Percentiles rank a stretch among this genome's conserved stretches.
Evolutionary conservation across 1,284 basidiomycete genomes (phyloP).

Genomic region (Sporisorium scitamineum): DNA sequence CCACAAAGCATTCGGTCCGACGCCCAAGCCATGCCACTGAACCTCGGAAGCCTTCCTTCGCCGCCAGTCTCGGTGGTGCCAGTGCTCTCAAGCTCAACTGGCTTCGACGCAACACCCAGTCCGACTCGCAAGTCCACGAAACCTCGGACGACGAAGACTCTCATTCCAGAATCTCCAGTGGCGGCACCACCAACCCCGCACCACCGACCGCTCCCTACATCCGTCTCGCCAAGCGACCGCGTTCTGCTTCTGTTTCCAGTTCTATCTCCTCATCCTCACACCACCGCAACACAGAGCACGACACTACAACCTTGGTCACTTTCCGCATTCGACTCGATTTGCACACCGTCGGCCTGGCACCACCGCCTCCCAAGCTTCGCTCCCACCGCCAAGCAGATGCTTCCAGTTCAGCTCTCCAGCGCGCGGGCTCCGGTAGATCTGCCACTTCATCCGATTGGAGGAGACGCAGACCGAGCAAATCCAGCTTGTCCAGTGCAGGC

Average conservation of each 20-base stretch:
- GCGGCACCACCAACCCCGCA: conserved; percentile 17
- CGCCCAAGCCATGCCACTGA: conserved; percentile 33
- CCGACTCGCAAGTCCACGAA: conserved; percentile 31
- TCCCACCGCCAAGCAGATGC: conserved; percentile 24
- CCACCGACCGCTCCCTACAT: conserved; percentile 48
- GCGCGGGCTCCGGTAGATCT: conserved; percentile 30
- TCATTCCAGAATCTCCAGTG: conserved; percentile 38
- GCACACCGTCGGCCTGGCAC: conserved; percentile 55
- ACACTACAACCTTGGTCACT: conserved; percentile 15
- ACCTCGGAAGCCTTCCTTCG: conserved; percentile 46
- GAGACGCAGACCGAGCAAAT: conserved; percentile 24
- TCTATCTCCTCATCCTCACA: conserved; percentile 18
- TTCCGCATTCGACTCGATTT: conserved; percentile 62
- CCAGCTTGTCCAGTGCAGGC: conserved; percentile 28
- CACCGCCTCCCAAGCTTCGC: conserved; percentile 37
- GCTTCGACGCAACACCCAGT: conserved; percentile 40
- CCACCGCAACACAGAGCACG: conserved; percentile 18
- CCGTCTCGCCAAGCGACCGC: conserved; percentile 28
- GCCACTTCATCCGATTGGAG: conserved; percentile 33
- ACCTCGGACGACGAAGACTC: conserved; percentile 43
- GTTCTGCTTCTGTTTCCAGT: conserved; percentile 18
- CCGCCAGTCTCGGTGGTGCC: conserved; percentile 38
- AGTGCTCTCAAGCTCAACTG: conserved; percentile 44
- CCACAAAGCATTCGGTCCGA: conserved; percentile 25
- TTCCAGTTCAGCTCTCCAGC: conserved; percentile 11